Conservation (phyloP, 139 green algal species). For the Nannochloris sp. region DNA sequence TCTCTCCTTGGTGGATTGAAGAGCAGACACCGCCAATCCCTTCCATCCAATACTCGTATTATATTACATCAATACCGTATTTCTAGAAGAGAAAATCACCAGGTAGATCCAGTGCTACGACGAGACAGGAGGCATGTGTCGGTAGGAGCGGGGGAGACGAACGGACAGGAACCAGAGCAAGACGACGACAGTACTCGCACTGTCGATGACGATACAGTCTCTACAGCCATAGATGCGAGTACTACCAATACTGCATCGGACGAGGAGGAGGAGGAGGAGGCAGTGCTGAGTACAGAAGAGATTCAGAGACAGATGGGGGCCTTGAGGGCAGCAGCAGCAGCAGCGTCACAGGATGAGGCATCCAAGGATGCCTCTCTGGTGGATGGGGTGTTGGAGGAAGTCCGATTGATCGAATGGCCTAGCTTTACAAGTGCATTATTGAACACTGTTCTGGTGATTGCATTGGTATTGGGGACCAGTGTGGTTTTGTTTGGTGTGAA, state of each 20-base stretch:
- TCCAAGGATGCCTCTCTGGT: constrained; percentile 1
- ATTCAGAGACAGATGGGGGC: neutral
- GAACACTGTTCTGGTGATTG: constrained; percentile 49
- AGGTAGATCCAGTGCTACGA: too few species aligned
- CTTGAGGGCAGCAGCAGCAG: neutral
- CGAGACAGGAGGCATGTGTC: too few species aligned
- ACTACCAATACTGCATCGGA: neutral
- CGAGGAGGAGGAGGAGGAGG: neutral
- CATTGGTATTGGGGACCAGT: constrained; percentile 34
- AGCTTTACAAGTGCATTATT: constrained; percentile 24
- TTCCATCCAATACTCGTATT: too few species aligned
- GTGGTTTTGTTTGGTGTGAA: constrained; percentile 46
- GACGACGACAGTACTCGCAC: too few species aligned
- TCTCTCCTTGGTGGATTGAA: too few species aligned
- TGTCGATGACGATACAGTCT: too few species aligned
- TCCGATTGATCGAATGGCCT: constrained; percentile 54
- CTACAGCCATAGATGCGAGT: too few species aligned
- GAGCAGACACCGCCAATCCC: too few species aligned
- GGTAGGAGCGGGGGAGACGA: too few species aligned
- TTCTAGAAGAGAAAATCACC: too few species aligned
- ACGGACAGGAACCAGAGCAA: too few species aligned
- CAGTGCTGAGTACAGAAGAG: neutral
- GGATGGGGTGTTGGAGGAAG: constrained; percentile 47
- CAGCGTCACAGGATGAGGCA: neutral
- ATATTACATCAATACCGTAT: too few species aligned